These are phyloP conservation scores for Heracleum sosnowskyi DNA, from an alignment of 129 eudicot species.

Conservation along the genomic window DNA sequence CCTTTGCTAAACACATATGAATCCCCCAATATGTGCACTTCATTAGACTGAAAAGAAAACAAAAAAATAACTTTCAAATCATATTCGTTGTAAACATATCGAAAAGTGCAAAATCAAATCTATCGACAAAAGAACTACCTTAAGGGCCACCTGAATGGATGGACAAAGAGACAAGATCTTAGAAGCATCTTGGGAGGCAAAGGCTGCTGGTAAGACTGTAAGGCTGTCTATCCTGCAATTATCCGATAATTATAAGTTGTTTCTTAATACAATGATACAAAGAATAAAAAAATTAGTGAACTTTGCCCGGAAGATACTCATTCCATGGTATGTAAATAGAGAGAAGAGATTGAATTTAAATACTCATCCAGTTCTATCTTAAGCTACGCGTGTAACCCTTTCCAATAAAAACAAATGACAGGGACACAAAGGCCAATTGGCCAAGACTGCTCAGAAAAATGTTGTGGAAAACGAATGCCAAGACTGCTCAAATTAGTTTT, in stretches of 20 bases:
- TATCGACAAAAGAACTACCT: constrained; percentile 36
- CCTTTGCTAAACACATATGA: constrained; percentile 65
- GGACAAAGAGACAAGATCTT: constrained; percentile 78
- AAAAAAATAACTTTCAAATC: background rate
- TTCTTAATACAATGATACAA: background rate
- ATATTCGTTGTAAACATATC: background rate
- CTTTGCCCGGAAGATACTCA: background rate
- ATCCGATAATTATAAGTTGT: constrained; percentile 2
- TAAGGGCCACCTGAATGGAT: constrained; percentile 62
- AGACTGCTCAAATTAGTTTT: background rate
- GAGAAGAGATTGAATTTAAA: background rate
- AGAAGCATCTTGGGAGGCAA: constrained; percentile 75
- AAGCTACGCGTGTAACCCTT: background rate
- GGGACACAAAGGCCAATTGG: background rate
- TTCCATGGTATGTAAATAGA: background rate
- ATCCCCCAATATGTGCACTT: constrained; percentile 75
- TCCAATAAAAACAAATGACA: background rate
- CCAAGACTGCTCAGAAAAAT: background rate
- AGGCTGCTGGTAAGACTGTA: constrained; percentile 76
- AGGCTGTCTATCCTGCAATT: constrained; percentile 76
- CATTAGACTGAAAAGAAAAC: constrained; percentile 50
- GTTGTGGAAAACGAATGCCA: background rate
- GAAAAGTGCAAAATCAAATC: background rate
- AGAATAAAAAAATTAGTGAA: background rate
- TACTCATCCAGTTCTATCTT: background rate